These are phyloP conservation scores for Xanthoceras sorbifolium DNA, from an alignment of 345 rosid genomes.

Conservation along the genomic window DNA sequence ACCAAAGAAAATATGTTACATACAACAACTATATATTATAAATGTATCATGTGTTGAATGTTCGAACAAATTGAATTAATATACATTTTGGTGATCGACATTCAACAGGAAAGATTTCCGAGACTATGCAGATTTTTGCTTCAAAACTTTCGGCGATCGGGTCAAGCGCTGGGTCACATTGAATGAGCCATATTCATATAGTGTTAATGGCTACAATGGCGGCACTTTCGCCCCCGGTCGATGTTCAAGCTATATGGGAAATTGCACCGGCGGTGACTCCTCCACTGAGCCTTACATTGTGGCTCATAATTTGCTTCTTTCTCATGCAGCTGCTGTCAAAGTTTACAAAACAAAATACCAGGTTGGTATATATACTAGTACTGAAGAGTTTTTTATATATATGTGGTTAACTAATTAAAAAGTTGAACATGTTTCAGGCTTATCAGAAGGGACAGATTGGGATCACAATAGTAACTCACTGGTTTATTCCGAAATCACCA, in stretches of 20 bases:
- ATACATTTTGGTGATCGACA: not conserved
- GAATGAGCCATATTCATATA: conserved; percentile 33
- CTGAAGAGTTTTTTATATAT: no score
- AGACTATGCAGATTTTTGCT: not conserved
- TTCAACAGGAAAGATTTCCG: not conserved
- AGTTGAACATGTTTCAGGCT: no score
- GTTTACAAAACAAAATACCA: conserved; percentile 31
- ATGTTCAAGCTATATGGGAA: conserved; percentile 22
- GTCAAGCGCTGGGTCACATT: conserved; percentile 43
- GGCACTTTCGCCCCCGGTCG: conserved; percentile 32
- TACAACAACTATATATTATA: no score
- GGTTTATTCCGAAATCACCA: not conserved
- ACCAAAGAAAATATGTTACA: no score
- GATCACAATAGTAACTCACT: not conserved
- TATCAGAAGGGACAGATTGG: not conserved
- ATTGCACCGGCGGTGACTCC: conserved; percentile 35
- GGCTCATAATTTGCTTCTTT: conserved; percentile 40
- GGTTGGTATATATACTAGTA: no score
- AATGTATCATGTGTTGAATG: not conserved
- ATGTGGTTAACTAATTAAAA: no score
- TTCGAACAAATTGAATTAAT: no score
- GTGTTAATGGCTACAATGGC: not conserved
- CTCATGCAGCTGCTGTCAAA: conserved; percentile 41
- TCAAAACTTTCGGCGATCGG: conserved; percentile 29
- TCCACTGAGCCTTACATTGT: conserved; percentile 47